Evolutionary conservation across 768 basidiomycete genomes (phyloP).

Genomic region (Austroboletus eburneus): DNA sequence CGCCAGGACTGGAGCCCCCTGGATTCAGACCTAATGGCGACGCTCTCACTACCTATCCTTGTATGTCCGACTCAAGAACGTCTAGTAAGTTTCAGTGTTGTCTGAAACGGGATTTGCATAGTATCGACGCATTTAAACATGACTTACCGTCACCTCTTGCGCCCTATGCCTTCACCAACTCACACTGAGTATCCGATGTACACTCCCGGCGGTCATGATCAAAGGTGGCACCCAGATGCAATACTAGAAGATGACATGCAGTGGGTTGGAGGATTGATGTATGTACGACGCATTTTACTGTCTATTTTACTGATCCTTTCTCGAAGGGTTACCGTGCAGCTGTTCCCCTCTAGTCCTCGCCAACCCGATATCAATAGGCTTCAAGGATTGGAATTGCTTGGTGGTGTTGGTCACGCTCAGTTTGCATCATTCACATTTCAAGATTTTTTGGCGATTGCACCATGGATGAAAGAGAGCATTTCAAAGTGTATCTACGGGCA

Average conservation of each 20-base stretch:
- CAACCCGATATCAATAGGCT: slow-evolving; percentile 34
- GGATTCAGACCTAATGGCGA: slow-evolving; percentile 5
- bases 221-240: slow-evolving; percentile 54
- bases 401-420: slow-evolving; percentile 47
- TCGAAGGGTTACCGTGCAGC: slow-evolving; percentile 62
- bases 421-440: slow-evolving; percentile 69
- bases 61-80: slow-evolving; percentile 2
- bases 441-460: slow-evolving; percentile 69
- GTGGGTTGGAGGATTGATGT: slow-evolving; percentile 77
- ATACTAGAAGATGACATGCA: slow-evolving; percentile 56
- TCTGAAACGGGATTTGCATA: not conserved
- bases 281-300: slow-evolving; percentile 13
- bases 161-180: slow-evolving; percentile 52
- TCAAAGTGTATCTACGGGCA: slow-evolving; percentile 64
- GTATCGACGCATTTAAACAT: slow-evolving; percentile 5
- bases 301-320: slow-evolving; percentile 8
- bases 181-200: slow-evolving; percentile 69
- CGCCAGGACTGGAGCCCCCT: slow-evolving; percentile 53
- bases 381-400: slow-evolving; percentile 48
- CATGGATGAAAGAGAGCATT: slow-evolving; percentile 70
- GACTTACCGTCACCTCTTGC: slow-evolving; percentile 42
- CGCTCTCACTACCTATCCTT: not conserved
- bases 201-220: slow-evolving; percentile 66
- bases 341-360: slow-evolving; percentile 43
- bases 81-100: slow-evolving; percentile 4